Percentiles rank a stretch among this genome's conserved stretches.
phyloP scores from a whole-genome alignment of 108 stramenopile genomes.

The Pseudonitzschia pungens region DNA sequence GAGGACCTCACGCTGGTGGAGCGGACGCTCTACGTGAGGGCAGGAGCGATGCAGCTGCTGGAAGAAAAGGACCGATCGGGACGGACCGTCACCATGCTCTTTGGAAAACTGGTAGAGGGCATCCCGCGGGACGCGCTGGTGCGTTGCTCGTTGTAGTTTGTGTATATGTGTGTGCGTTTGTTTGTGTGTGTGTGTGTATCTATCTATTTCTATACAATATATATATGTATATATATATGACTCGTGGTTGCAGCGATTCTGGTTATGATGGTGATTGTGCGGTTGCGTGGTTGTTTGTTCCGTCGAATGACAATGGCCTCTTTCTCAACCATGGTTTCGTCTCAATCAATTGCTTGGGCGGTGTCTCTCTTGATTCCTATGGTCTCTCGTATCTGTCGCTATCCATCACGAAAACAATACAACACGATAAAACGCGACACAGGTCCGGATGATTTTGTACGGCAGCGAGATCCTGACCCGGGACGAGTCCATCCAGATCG shows the following conservation, averaged over 20 bases:
- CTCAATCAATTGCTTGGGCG: too few relatives aligned
- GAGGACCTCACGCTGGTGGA: neutral
- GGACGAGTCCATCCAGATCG: neutral
- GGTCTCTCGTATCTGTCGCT: neutral
- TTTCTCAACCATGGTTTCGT: too few relatives aligned
- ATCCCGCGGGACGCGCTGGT: neutral
- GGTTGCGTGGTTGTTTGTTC: neutral
- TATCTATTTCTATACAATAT: too few relatives aligned
- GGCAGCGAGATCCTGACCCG: neutral
- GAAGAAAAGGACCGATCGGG: neutral
- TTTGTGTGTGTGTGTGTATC: too few relatives aligned
- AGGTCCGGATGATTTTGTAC: conserved; percentile 1
- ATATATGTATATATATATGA: too few relatives aligned
- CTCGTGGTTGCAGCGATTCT: neutral
- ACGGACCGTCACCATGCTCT: neutral
- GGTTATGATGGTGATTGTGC: neutral
- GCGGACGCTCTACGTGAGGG: neutral
- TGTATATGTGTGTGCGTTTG: too few relatives aligned
- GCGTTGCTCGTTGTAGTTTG: too few relatives aligned
- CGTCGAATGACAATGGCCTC: neutral
- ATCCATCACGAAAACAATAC: too few relatives aligned
- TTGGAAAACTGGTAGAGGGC: neutral
- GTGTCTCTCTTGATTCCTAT: neutral
- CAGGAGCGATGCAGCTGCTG: neutral
- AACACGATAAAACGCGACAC: neutral